A percentile compares a stretch with the other conserved stretches of the same genome.
Conservation (phyloP, 2,329 filamentous ascomycete genomes). For the Aspergillus alliaceus region DNA sequence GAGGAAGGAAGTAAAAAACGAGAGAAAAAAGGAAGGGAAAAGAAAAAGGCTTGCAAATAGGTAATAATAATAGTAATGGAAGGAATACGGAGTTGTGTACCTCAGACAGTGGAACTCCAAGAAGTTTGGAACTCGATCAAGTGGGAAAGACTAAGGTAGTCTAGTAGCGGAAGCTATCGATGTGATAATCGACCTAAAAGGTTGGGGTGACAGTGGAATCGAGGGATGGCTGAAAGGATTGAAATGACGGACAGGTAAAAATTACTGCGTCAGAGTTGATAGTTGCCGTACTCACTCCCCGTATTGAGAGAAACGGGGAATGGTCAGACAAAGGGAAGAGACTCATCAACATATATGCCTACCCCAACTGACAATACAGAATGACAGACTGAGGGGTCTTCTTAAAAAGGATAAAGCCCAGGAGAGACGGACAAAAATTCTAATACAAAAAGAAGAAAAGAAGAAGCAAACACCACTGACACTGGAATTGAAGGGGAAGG, state of each 20-base stretch:
- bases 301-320: neutral
- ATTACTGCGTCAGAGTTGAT: neutral
- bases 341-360: neutral
- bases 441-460: too few species aligned
- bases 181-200: constrained; percentile 4
- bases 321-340: neutral
- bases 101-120: constrained; percentile 1
- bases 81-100: neutral
- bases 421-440: too few species aligned
- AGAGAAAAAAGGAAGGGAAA: constrained; percentile 2
- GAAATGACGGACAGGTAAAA: neutral
- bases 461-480: too few species aligned
- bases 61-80: constrained; percentile 2
- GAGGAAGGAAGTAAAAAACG: neutral
- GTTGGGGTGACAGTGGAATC: constrained; percentile 6
- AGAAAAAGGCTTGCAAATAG: neutral
- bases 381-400: neutral
- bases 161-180: constrained; percentile 18
- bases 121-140: constrained; percentile 8
- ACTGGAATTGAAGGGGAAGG: neutral
- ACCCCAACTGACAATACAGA: neutral
- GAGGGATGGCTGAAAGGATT: neutral
- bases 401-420: neutral
- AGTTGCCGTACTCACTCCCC: neutral
- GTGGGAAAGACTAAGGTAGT: constrained; percentile 7